These are phyloP conservation scores for Sinapis alba DNA, from an alignment of 441 rosid genomes.

Conservation along the genomic window DNA sequence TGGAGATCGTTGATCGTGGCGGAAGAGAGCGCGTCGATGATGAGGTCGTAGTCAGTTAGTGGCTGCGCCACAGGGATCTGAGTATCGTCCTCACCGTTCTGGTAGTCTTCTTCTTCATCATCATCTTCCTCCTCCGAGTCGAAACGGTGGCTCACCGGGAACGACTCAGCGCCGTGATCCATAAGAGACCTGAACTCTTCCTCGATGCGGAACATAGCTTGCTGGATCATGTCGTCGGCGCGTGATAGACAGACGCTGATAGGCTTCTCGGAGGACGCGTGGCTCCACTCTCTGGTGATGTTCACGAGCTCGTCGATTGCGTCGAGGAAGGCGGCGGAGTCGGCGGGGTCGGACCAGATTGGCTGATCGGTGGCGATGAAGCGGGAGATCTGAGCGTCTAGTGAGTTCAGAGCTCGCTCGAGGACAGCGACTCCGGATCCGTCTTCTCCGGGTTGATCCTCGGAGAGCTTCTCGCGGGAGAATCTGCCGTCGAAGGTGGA, in stretches of 20 bases:
- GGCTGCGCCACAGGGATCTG: slow-evolving; percentile 88
- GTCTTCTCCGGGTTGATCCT: slow-evolving; percentile 45
- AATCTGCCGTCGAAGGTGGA: slow-evolving; percentile 90
- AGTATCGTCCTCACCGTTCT: slow-evolving; percentile 38
- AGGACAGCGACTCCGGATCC: slow-evolving; percentile 50
- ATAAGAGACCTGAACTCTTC: slow-evolving; percentile 79
- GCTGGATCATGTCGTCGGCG: slow-evolving; percentile 86
- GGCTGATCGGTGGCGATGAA: slow-evolving; percentile 66
- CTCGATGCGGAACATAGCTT: slow-evolving; percentile 81
- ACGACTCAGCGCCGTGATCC: slow-evolving; percentile 77
- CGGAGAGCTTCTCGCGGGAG: slow-evolving; percentile 78
- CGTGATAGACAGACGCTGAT: slow-evolving; percentile 56
- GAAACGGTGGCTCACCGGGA: slow-evolving; percentile 49
- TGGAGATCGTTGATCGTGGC: slow-evolving; percentile 79
- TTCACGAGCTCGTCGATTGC: slow-evolving; percentile 69
- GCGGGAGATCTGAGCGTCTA: slow-evolving; percentile 80
- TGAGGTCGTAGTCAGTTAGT: slow-evolving; percentile 66
- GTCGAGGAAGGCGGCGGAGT: slow-evolving; percentile 77
- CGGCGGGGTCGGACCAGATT: slow-evolving; percentile 88
- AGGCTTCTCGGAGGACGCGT: slow-evolving; percentile 56
- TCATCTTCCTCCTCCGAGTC: slow-evolving; percentile 66
- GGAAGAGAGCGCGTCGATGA: slow-evolving; percentile 86
- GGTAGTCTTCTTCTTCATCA: slow-evolving; percentile 31
- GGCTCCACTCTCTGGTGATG: slow-evolving; percentile 54
- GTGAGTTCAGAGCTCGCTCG: slow-evolving; percentile 53